Base-by-base conservation (phyloP, 192 early-diverging fungal genomes). In the Entomortierella lignicola region DNA sequence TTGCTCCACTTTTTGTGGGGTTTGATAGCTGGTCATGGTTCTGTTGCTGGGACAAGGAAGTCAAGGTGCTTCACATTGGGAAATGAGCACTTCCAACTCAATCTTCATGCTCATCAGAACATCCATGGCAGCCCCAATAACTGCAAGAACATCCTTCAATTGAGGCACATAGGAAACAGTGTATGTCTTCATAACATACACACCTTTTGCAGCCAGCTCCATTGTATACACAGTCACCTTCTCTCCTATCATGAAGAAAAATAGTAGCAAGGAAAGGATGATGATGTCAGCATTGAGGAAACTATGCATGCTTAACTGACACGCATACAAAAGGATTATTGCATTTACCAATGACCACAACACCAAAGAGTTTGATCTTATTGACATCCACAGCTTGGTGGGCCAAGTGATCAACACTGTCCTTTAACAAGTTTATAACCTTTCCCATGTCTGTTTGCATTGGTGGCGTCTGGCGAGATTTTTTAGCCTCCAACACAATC, bases 401-500 rank as follows among this genome's bases (percentile, higher is more conserved):
- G 56, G 56, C 56, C 56, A 58, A 58, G 20, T 58, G 21, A 31
- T 58, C 31, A 39, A 37, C 37, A 39, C 34, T 58, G 56, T 58
- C 56, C 37, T 23, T 58, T 58, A 58, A 37, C 56, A 58, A 58
- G 20, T 58, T 26, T 58, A 32, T 32, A 17, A 43, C 58, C 58
- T 60, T 60, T 43, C 44, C 58, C 41, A 41, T 60, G 31, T 43
- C 58, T 18, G 58, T 60, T 60, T 60, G 58, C n/a, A 39, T 60
- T 58, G 27, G 56, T 32, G 56, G 37, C n/a, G 56, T 58, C 56
- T 34, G 31, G 32, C 30, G 56, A 58, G 56, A 34, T 58, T 58
- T 58, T 34, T 58, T 58, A 32, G 32, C 56, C n/a, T 34, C 27
- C 56, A 34, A 58, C 56, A 58, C 56, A 58, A 58, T 34, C 32